Base-by-base conservation (phyloP, 164 flowering plant genomes). In the Piper betle region DNA sequence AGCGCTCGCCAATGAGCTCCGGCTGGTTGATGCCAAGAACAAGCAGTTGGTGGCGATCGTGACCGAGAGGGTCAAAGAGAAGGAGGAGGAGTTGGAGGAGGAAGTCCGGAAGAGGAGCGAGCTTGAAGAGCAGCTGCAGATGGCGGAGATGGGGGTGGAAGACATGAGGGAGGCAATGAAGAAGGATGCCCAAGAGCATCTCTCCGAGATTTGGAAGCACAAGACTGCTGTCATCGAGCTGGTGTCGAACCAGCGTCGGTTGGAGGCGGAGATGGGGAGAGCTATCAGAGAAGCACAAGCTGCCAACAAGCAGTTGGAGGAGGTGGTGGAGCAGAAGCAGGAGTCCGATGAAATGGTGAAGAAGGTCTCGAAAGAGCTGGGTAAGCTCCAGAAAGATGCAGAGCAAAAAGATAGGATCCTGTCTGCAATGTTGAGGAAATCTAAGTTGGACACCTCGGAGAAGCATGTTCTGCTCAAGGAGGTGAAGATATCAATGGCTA, bases 191-290 rank as follows among this genome's bases (percentile, higher is more conserved):
- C 78, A 79, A 62, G 82, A 82, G 57, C 89, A 84, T 71, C 74
- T 85, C 12, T 65, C 74, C 5, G 91, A 90, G 71, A 70, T 86
- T 55, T 62, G 80, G 81, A 90, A 80, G 78, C 96, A 86, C 60
- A 94, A 94, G 68, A 83, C 91, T 37, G 89, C 96, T 4, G 84
- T 90, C 73, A 75, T 90, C 55, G 97, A 91, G 80, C 83, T 90
- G n/a, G 95, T 86, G 11, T 90, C 99, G 11, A 83, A 75, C 69
- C 99, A 94, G 59, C 65, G 93, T 37, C 96, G 85, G 71, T 79
- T 94, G 62, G 97, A 94, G 73, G 91, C 96, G 17, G 97, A 90
- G 72, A 72, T 90, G 80, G 77, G 87, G 18, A 81, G 97, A 52
- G 82, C 85, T 17, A 62, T 79, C 1, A 78, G 84, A 75, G 92